A percentile compares a stretch with the other conserved stretches of the same genome.
Conservation (phyloP, 305 asterid species). For the Solanum hybrid region DNA sequence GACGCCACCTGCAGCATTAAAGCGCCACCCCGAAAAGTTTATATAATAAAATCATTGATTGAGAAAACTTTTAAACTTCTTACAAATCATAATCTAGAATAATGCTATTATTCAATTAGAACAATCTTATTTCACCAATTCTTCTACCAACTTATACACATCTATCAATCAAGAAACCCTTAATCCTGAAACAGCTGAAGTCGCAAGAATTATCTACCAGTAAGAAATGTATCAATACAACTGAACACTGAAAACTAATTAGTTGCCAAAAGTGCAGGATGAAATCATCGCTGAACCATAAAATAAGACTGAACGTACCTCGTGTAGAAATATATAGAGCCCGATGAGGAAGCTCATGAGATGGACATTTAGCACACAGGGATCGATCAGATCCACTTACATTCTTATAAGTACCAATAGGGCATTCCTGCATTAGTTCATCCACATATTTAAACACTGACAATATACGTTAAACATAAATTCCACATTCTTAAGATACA, state of each 20-base stretch:
- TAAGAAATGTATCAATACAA: neutral
- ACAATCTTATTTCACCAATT: neutral
- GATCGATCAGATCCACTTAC: constrained; percentile 55
- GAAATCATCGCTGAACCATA: neutral
- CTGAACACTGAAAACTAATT: neutral
- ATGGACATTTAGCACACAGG: constrained; percentile 62
- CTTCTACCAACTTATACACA: neutral
- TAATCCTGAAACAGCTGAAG: neutral
- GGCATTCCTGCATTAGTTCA: constrained; percentile 67
- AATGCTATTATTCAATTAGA: neutral
- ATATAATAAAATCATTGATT: neutral
- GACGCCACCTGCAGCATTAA: constrained; percentile 57
- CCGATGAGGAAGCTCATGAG: constrained; percentile 67
- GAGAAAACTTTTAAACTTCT: neutral
- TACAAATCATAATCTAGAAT: neutral
- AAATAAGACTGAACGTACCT: constrained; percentile 33
- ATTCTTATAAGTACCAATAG: constrained; percentile 82
- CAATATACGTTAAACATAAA: neutral
- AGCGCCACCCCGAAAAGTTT: neutral
- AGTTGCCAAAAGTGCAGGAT: neutral
- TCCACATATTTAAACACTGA: neutral
- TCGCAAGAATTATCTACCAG: neutral
- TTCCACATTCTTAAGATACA: neutral
- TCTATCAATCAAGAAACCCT: neutral
- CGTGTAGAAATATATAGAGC: constrained; percentile 54